Evolutionary conservation across 164 flowering plant genomes (phyloP), one percentile per base, ranked within the genome.

Genomic region (Aristolochia fimbriata): DNA sequence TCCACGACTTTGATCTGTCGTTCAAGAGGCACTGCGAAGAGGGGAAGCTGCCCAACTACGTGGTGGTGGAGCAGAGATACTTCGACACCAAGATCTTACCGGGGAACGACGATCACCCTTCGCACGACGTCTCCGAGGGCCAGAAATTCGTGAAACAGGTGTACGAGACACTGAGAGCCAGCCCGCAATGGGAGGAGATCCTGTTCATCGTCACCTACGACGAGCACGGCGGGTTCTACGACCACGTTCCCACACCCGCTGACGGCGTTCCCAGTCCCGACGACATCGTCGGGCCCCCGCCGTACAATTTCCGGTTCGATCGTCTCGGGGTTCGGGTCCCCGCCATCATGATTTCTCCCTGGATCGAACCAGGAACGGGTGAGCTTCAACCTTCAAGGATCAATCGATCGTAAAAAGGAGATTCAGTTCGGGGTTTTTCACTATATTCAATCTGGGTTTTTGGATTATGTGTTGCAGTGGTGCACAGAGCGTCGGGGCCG

Each of bases 361-460:
- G 96, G 96, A 86, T 88, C 30, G 80, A 88, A 45, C 77, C 62
- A 15, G 96, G 96, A 66, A 80, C 86, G 54, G 91, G 95, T 87
- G 21, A 11, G 4, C 15, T 15, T 11, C 14, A 24, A 12, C 12
- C 19, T 10, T 47, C 11, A n/a, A n/a, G n/a, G n/a, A n/a, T n/a
- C n/a, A n/a, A n/a, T n/a, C n/a, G n/a, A n/a, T n/a, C n/a, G n/a
- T n/a, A 47, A n/a, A 15, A 16, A 49, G 10, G 52, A 49, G 4
- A 51, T 51, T 2, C 1, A 21, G 37, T 13, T 21, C 16, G 15
- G 8, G 27, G 37, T 27, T 4, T 59, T 17, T 27, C 0, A 17
- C 9, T 11, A 6, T 47, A 57, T 10, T 6, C 14, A n/a, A 22
- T n/a, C 24, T 59, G 51, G 1, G 9, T 22, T 23, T 25, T 20